Evolutionary conservation across 75 land plant species (phyloP).

Genomic region (Pseudotsuga menziesii): DNA sequence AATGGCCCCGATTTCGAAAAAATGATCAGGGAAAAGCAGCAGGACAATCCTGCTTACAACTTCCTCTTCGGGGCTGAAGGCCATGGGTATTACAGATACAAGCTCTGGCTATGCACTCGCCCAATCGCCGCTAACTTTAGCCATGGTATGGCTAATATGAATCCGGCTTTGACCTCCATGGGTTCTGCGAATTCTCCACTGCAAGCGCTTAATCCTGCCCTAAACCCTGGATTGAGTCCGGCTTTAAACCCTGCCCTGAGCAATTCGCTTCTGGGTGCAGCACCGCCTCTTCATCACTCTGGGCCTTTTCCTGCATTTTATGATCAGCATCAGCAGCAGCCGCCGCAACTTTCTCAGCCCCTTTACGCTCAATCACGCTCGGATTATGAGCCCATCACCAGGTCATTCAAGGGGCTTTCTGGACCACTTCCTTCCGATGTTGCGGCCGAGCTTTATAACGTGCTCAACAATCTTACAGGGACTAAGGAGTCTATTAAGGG

Average conservation of each 20-base stretch:
- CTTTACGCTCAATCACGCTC: slow-evolving; percentile 28
- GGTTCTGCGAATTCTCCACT: slow-evolving; percentile 37
- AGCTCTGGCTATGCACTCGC: slow-evolving; percentile 69
- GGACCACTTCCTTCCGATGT: slow-evolving; percentile 82
- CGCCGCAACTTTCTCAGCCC: slow-evolving; percentile 13
- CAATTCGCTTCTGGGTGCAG: slow-evolving; percentile 21
- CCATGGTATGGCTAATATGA: slow-evolving; percentile 7
- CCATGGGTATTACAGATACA: slow-evolving; percentile 71
- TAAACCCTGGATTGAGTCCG: slow-evolving; percentile 28
- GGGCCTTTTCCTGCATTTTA: slow-evolving; percentile 31
- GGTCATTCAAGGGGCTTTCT: slow-evolving; percentile 54
- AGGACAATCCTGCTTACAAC: slow-evolving; percentile 79
- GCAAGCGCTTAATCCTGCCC: slow-evolving; percentile 26
- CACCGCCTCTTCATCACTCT: slow-evolving; percentile 41
- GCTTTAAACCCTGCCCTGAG: slow-evolving; percentile 14
- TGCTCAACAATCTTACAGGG: slow-evolving; percentile 68
- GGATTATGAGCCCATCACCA: slow-evolving; percentile 38
- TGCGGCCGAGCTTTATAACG: slow-evolving; percentile 58
- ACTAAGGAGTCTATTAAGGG: slow-evolving; percentile 95
- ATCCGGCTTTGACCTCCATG: slow-evolving; percentile 25
- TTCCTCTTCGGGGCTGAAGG: slow-evolving; percentile 97
- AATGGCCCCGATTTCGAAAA: slow-evolving; percentile 95
- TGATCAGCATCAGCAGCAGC: slow-evolving; percentile 42
- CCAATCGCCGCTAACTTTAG: slow-evolving; percentile 37
- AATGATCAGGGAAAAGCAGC: slow-evolving; percentile 86